Evolutionary conservation across 805 yeast species (phyloP).

Genomic region (Saccharomyces cerevisiae): DNA sequence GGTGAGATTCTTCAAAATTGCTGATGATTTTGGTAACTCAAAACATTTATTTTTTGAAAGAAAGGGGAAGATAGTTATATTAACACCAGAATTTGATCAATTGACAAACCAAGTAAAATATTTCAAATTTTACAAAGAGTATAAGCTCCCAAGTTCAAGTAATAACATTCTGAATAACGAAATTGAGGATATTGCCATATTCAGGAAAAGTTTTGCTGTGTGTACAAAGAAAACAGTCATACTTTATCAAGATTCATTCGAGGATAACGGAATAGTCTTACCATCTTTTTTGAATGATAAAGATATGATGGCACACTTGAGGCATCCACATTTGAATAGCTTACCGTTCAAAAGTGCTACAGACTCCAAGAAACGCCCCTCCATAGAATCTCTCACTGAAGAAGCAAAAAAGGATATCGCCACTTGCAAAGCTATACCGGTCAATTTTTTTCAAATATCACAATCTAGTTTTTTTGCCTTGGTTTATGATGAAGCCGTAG

Average conservation of each 20-base stretch:
- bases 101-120: constrained; percentile 25
- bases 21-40: constrained; percentile 55
- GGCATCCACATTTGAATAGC: constrained; percentile 16
- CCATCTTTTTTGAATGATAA: constrained; percentile 48
- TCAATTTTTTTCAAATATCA: constrained; percentile 56
- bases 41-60: constrained; percentile 49
- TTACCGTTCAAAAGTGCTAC: constrained; percentile 15
- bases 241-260: constrained; percentile 44
- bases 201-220: constrained; percentile 58
- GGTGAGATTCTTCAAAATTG: constrained; percentile 57
- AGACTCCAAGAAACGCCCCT: constrained; percentile 21
- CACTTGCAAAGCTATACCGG: constrained; percentile 36
- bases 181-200: constrained; percentile 50
- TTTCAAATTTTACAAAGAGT: constrained; percentile 44
- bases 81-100: constrained; percentile 31
- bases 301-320: constrained; percentile 7
- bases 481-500: constrained; percentile 64
- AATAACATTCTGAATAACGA: constrained; percentile 48
- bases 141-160: constrained; percentile 48
- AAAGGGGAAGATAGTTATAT: constrained; percentile 40
- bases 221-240: constrained; percentile 64
- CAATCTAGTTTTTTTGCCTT: constrained; percentile 47
- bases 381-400: constrained; percentile 28
- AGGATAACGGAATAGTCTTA: constrained; percentile 44
- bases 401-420: constrained; percentile 34